A percentile compares a stretch with the other conserved stretches of the same genome.
These are phyloP conservation scores for Asterophora lycoperdoides DNA, from an alignment of 768 basidiomycete genomes.

Conservation along the genomic window DNA sequence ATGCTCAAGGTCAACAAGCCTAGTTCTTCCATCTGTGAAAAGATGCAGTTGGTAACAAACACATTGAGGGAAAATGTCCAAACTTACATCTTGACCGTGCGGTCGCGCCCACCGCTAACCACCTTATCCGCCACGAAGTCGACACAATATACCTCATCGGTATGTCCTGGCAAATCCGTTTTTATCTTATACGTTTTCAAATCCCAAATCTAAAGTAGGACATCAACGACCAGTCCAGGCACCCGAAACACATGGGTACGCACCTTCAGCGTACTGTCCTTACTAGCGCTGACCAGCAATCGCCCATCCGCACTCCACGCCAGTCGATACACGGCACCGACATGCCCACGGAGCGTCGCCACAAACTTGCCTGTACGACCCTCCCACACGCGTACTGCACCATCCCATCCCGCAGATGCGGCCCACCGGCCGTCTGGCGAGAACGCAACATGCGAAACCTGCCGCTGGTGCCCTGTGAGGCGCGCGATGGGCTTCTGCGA, in stretches of 20 bases:
- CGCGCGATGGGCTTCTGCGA: constrained; percentile 51
- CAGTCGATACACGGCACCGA: constrained; percentile 90
- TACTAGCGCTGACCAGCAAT: constrained; percentile 90
- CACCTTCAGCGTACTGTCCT: constrained; percentile 95
- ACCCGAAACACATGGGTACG: constrained; percentile 19
- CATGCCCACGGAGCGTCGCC: constrained; percentile 86
- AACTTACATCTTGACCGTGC: constrained; percentile 87
- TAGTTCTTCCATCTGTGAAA: constrained; percentile 22
- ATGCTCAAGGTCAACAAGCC: neutral
- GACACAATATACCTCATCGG: constrained; percentile 98
- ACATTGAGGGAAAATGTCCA: neutral
- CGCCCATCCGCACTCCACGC: constrained; percentile 95
- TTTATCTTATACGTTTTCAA: constrained; percentile 95
- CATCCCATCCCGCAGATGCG: constrained; percentile 90
- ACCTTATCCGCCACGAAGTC: constrained; percentile 99
- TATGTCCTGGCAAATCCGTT: constrained; percentile 91
- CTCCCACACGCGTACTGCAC: constrained; percentile 90
- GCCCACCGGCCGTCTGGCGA: constrained; percentile 92
- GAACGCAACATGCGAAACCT: constrained; percentile 91
- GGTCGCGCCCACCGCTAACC: constrained; percentile 95
- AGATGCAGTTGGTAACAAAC: neutral
- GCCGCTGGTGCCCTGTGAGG: constrained; percentile 91
- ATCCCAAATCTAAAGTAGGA: constrained; percentile 76
- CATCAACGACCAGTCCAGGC: too few relatives aligned
- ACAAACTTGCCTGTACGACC: constrained; percentile 81